Conservation (phyloP, 148 eudicot species). For the Selenicereus undatus region DNA sequence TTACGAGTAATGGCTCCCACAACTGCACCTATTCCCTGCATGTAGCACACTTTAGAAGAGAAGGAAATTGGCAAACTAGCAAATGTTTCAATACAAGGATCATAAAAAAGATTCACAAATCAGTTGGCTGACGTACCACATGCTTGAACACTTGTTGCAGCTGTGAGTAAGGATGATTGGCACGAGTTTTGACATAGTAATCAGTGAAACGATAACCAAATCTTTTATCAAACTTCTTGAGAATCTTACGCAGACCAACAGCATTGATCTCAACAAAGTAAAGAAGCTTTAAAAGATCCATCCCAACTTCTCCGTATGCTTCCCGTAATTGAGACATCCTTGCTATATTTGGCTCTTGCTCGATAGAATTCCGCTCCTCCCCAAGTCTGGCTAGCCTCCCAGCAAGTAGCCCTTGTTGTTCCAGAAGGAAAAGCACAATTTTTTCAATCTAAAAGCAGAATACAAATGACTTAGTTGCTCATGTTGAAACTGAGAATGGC, state of each 20-base stretch:
- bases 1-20: slow-evolving; percentile 90
- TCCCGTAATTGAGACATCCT: slow-evolving; percentile 31
- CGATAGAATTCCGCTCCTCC: slow-evolving; percentile 39
- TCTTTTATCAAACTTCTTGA: slow-evolving; percentile 57
- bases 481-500: neutral
- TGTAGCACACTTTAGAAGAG: neutral
- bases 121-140: slow-evolving; percentile 38
- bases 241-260: slow-evolving; percentile 49
- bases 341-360: slow-evolving; percentile 22
- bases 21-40: slow-evolving; percentile 94
- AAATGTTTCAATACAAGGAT: neutral
- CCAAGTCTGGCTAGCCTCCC: slow-evolving; percentile 54
- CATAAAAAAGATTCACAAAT: neutral
- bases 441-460: slow-evolving; percentile 53
- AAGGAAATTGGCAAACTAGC: neutral
- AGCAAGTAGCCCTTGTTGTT: slow-evolving; percentile 82
- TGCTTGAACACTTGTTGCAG: slow-evolving; percentile 55
- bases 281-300: slow-evolving; percentile 43
- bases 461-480: neutral
- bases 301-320: slow-evolving; percentile 43
- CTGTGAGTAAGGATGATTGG: slow-evolving; percentile 59
- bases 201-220: slow-evolving; percentile 49
- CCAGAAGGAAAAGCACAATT: slow-evolving; percentile 64
- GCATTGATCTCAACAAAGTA: slow-evolving; percentile 52
- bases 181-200: slow-evolving; percentile 58